phyloP scores from a whole-genome alignment of 441 rosid species.

The Corymbia calophylla region DNA sequence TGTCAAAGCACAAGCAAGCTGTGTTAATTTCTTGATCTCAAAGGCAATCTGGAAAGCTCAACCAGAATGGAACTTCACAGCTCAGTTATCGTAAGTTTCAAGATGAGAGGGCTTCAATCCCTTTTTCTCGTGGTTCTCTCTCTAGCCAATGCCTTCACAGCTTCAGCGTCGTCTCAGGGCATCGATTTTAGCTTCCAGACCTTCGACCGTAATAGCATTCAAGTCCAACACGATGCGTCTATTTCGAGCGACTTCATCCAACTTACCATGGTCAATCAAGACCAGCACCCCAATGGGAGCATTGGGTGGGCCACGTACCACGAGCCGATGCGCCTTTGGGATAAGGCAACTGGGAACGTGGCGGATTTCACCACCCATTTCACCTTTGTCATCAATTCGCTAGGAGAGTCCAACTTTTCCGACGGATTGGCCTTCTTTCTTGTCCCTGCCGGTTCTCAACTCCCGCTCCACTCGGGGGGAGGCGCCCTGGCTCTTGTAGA shows the following conservation, averaged over 20 bases:
- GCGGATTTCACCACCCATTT: not conserved
- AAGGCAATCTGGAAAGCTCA: not conserved
- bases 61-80: not conserved
- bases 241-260: not conserved
- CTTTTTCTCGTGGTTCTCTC: not conserved
- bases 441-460: not conserved
- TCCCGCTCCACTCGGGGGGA: too few relatives aligned
- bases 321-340: not conserved
- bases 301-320: not conserved
- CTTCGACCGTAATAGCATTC: not conserved
- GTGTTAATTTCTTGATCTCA: not conserved
- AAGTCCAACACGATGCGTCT: not conserved
- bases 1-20: not conserved
- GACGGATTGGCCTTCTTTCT: not conserved
- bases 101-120: not conserved
- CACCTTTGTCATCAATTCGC: not conserved
- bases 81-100: not conserved
- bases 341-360: not conserved
- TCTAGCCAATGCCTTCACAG: not conserved
- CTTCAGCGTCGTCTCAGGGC: accelerated
- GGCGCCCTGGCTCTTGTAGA: not conserved
- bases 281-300: not conserved
- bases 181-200: not conserved
- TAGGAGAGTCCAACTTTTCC: not conserved
- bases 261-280: not conserved